phyloP scores from a whole-genome alignment of 768 basidiomycete species.

The Leucosporidium scottii region DNA sequence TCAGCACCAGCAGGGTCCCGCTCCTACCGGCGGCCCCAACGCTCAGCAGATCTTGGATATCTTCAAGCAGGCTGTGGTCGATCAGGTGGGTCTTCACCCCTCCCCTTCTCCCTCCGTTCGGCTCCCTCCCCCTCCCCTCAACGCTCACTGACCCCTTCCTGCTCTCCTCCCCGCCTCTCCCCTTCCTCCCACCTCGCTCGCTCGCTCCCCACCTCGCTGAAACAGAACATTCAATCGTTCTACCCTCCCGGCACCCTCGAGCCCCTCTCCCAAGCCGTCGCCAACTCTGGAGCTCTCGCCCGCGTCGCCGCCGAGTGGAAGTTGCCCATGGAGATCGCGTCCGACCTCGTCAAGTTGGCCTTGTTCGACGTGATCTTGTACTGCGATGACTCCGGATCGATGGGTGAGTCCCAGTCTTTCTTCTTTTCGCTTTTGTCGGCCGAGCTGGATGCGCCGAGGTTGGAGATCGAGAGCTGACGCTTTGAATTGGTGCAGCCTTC shows the following conservation, averaged over 20 bases:
- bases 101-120: neutral
- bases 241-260: constrained; percentile 45
- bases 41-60: constrained; percentile 6
- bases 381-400: constrained; percentile 37
- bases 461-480: constrained; percentile 10
- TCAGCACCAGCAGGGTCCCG: neutral
- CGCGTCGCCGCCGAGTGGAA: constrained; percentile 44
- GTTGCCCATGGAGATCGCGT: constrained; percentile 45
- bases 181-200: neutral
- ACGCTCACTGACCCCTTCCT: neutral
- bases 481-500: constrained; percentile 38
- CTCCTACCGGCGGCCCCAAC: constrained; percentile 6
- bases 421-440: neutral
- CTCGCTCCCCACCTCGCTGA: neutral
- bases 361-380: constrained; percentile 44
- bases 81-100: constrained; percentile 12
- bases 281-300: constrained; percentile 40
- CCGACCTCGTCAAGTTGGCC: constrained; percentile 44
- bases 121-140: neutral
- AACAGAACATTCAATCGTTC: constrained; percentile 45
- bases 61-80: constrained; percentile 20
- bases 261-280: constrained; percentile 43
- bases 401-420: neutral
- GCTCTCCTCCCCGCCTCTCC: neutral
- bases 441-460: neutral